Conservation (phyloP, 148 eudicot species). For the Heliamphora exappendiculata region DNA sequence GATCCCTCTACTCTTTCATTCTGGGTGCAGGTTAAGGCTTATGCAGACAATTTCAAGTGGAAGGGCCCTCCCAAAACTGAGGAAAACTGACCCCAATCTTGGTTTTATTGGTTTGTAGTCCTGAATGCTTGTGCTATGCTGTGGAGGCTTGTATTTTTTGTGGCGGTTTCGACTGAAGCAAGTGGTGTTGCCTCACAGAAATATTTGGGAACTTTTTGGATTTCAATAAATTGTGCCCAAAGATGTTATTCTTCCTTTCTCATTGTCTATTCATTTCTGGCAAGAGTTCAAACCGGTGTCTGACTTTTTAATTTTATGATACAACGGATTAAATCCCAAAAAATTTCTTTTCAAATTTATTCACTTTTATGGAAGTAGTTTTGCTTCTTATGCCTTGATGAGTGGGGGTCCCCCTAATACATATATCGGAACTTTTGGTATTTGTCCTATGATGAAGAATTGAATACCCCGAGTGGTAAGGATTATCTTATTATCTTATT, state of each 20-base stretch:
- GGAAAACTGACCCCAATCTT: slow-evolving; percentile 3
- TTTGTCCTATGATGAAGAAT: too few species aligned
- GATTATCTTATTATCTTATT: too few species aligned
- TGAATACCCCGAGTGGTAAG: too few species aligned
- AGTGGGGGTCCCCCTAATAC: too few species aligned
- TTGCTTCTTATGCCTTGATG: too few species aligned
- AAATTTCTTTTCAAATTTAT: too few species aligned
- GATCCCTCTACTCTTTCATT: not conserved
- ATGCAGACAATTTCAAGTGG: slow-evolving; percentile 66
- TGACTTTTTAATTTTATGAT: too few species aligned
- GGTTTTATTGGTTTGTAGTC: not conserved
- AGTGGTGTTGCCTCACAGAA: not conserved
- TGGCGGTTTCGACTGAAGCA: not conserved
- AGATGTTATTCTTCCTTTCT: not conserved
- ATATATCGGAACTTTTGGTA: too few species aligned
- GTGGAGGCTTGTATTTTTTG: slow-evolving; percentile 8
- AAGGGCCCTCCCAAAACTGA: slow-evolving; percentile 40
- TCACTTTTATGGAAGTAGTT: too few species aligned
- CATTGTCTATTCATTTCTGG: too few species aligned
- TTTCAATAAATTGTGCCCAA: slow-evolving; percentile 13
- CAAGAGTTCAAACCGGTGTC: too few species aligned
- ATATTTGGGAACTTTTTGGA: slow-evolving; percentile 4
- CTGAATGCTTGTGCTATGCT: not conserved
- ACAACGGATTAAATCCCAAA: too few species aligned
- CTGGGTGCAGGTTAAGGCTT: slow-evolving; percentile 37